Conservation (phyloP, 2,329 filamentous ascomycete genomes). For the Aspergillus sp. region DNA sequence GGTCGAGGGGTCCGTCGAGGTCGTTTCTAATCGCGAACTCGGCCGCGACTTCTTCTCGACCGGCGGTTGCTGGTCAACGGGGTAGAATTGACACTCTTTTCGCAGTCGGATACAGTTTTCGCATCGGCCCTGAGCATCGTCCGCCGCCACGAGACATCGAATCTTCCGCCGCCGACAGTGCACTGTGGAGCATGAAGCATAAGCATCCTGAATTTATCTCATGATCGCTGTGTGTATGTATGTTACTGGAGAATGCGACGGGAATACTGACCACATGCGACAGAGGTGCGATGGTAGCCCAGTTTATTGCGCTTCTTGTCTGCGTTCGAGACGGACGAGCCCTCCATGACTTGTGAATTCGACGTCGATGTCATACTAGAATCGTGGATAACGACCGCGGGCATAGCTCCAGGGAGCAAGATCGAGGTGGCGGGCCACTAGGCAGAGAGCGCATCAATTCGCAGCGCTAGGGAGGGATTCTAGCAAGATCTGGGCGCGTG, state of each 20-base stretch:
- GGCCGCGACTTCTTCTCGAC: conserved; percentile 44
- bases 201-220: conserved; percentile 7
- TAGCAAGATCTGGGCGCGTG: neutral
- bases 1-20: conserved; percentile 42
- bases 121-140: conserved; percentile 72
- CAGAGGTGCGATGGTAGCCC: conserved; percentile 90
- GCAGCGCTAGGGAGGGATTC: neutral
- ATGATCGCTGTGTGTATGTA: neutral
- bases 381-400: conserved; percentile 21
- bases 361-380: conserved; percentile 28
- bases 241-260: neutral
- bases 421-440: conserved; percentile 12
- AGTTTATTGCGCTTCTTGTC: conserved; percentile 83
- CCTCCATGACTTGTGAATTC: conserved; percentile 33
- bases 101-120: conserved; percentile 90
- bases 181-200: conserved; percentile 47
- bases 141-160: conserved; percentile 72
- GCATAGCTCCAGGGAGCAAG: conserved; percentile 32
- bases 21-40: conserved; percentile 40
- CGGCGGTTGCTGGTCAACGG: conserved; percentile 71
- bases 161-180: conserved; percentile 94
- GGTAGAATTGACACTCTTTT: conserved; percentile 89
- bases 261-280: conserved; percentile 79
- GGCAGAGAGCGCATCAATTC: conserved; percentile 21
- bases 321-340: conserved; percentile 31